These are phyloP conservation scores for Microdochium paspali DNA, from an alignment of 2,329 filamentous ascomycete genomes.

Conservation along the genomic window DNA sequence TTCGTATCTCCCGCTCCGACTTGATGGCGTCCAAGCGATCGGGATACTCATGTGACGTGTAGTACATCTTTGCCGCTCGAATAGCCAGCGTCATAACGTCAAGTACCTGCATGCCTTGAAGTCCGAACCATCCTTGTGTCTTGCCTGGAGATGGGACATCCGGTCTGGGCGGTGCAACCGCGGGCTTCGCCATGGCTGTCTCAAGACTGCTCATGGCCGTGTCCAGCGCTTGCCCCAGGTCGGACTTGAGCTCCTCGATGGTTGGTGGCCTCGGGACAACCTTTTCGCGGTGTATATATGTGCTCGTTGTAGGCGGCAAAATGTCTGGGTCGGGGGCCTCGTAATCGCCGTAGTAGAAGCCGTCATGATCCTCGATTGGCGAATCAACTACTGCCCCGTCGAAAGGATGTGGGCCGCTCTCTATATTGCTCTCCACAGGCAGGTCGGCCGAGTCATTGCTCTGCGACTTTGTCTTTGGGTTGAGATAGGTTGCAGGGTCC, in stretches of 20 bases:
- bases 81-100: conserved; percentile 95
- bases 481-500: conserved; percentile 30
- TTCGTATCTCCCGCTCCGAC: conserved; percentile 74
- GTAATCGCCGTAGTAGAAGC: conserved; percentile 48
- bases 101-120: conserved; percentile 85
- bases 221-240: conserved; percentile 35
- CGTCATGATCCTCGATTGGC: conserved; percentile 31
- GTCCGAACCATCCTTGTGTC: conserved; percentile 66
- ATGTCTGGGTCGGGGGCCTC: conserved; percentile 64
- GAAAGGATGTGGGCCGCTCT: conserved; percentile 10
- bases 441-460: conserved; percentile 43
- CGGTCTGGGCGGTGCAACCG: conserved; percentile 15
- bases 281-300: conserved; percentile 79
- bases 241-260: conserved; percentile 62
- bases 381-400: conserved; percentile 30
- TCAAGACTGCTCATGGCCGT: conserved; percentile 48
- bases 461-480: conserved; percentile 41
- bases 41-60: conserved; percentile 83
- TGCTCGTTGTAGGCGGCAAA: conserved; percentile 94
- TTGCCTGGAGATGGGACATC: neutral
- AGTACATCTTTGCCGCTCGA: conserved; percentile 89
- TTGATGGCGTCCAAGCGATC: conserved; percentile 80
- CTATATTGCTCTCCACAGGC: conserved; percentile 20
- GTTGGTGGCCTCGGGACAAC: conserved; percentile 78
- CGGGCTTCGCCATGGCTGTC: conserved; percentile 36